These are phyloP conservation scores for Populus davidiana DNA, from an alignment of 345 rosid genomes.

Conservation along the genomic window DNA sequence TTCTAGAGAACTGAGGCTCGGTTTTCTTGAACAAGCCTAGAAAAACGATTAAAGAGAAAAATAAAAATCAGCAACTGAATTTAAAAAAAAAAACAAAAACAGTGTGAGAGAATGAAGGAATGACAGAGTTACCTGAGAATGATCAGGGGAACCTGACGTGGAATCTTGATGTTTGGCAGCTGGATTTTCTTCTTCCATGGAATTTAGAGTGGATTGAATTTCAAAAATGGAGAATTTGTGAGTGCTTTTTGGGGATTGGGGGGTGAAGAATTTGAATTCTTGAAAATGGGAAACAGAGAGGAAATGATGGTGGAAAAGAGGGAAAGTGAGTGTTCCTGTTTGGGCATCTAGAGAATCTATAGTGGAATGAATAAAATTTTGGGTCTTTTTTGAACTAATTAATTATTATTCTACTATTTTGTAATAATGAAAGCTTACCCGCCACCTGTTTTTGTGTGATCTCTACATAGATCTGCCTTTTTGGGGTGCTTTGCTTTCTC, in stretches of 20 bases:
- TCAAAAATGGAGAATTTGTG: too few relatives aligned
- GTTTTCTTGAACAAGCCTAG: neutral
- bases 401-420: neutral
- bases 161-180: neutral
- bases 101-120: neutral
- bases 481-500: neutral
- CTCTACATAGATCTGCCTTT: neutral
- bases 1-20: neutral
- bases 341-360: neutral
- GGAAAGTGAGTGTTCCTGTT: neutral
- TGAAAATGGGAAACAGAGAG: neutral
- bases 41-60: neutral
- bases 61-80: neutral
- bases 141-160: neutral
- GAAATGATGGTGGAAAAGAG: neutral
- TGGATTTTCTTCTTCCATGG: neutral
- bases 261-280: neutral
- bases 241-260: too few relatives aligned
- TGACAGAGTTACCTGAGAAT: neutral
- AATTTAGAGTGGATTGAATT: neutral
- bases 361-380: neutral
- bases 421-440: neutral
- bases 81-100: neutral
- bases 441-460: neutral
- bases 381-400: neutral